These are phyloP conservation scores for Globisporangium heterothallicum DNA, from an alignment of 352 stramenopile genomes.

Conservation along the genomic window DNA sequence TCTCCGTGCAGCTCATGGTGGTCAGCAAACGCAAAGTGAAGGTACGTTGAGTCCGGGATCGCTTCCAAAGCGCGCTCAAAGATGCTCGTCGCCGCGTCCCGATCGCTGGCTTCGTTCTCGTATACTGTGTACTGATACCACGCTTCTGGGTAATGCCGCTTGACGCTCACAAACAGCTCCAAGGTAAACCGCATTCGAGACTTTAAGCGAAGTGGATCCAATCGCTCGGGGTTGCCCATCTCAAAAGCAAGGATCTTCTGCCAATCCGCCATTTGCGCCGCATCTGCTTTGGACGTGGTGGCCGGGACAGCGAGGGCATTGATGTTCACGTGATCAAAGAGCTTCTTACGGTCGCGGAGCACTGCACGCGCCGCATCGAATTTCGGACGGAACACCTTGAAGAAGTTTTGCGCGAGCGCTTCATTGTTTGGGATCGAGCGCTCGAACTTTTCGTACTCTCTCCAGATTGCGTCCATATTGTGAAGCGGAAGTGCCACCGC, in stretches of 20 bases:
- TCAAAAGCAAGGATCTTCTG: constrained; percentile 79
- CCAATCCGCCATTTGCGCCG: constrained; percentile 63
- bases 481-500: constrained; percentile 70
- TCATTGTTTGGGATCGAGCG: constrained; percentile 86
- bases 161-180: constrained; percentile 73
- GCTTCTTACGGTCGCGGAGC: constrained; percentile 78
- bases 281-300: constrained; percentile 26
- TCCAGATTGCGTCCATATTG: constrained; percentile 80
- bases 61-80: constrained; percentile 75
- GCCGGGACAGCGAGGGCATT: constrained; percentile 59
- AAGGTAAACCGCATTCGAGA: constrained; percentile 81
- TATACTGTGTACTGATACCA: constrained; percentile 86
- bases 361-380: constrained; percentile 78
- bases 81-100: constrained; percentile 52
- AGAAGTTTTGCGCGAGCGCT: constrained; percentile 79
- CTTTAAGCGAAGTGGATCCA: constrained; percentile 76
- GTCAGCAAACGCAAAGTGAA: constrained; percentile 78
- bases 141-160: constrained; percentile 70
- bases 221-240: constrained; percentile 68
- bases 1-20: constrained; percentile 74
- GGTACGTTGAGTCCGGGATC: constrained; percentile 73
- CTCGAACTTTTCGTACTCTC: constrained; percentile 88
- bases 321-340: constrained; percentile 71
- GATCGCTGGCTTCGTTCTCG: constrained; percentile 73
- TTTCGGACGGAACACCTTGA: constrained; percentile 83